Evolutionary conservation across 352 stramenopile genomes (phyloP).

Genomic region (Globisporangium cylindrosporum): DNA sequence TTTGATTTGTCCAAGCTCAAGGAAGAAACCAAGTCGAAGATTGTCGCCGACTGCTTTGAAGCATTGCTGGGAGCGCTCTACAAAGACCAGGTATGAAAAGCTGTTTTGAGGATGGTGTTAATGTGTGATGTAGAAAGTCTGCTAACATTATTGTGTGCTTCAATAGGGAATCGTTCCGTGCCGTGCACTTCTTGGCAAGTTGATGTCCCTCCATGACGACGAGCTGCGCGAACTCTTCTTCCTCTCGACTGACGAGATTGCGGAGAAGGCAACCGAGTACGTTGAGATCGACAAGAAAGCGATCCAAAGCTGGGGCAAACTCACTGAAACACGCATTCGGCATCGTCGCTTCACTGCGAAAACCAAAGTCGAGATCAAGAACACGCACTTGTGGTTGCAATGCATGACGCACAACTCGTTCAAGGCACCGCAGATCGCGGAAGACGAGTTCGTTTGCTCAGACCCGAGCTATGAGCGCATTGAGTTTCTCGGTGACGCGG

Average conservation of each 20-base stretch:
- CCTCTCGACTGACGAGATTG: constrained; percentile 55
- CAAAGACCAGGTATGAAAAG: constrained; percentile 54
- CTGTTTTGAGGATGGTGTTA: neutral
- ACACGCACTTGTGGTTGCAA: constrained; percentile 77
- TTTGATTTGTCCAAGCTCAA: constrained; percentile 61
- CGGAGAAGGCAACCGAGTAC: constrained; percentile 36
- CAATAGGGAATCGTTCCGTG: constrained; percentile 56
- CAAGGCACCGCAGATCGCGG: constrained; percentile 62
- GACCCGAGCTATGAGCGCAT: constrained; percentile 82
- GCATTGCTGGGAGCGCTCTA: constrained; percentile 78
- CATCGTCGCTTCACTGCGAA: constrained; percentile 54
- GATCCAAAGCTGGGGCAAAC: constrained; percentile 56
- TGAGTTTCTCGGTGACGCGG: constrained; percentile 82
- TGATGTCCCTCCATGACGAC: constrained; percentile 55
- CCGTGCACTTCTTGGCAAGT: constrained; percentile 52
- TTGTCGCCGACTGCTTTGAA: constrained; percentile 82
- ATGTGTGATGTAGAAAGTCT: neutral
- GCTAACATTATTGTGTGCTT: neutral
- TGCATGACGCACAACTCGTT: constrained; percentile 79
- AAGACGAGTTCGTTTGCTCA: constrained; percentile 61
- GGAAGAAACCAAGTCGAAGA: constrained; percentile 61
- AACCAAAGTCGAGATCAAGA: constrained; percentile 52
- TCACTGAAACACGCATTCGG: constrained; percentile 31
- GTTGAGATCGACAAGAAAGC: constrained; percentile 49
- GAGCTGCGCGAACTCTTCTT: constrained; percentile 59